Conservation (phyloP, 225 moss, liverwort and hornwort species). For the Marchantia paleacea region DNA sequence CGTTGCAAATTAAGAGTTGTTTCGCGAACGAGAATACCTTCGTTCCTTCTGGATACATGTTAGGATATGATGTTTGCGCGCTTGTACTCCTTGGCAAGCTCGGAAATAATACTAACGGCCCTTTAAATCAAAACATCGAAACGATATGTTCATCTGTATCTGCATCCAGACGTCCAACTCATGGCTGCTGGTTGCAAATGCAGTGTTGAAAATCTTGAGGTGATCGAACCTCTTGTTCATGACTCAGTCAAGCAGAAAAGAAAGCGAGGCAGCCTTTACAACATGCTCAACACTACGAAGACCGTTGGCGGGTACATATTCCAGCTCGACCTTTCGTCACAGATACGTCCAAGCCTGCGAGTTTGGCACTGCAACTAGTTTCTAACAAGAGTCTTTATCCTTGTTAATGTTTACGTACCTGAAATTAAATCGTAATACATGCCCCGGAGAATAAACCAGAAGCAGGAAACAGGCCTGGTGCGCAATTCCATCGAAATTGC, state of each 20-base stretch:
- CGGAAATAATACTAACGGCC: neutral
- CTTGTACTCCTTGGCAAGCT: neutral
- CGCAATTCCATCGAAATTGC: too few relatives aligned
- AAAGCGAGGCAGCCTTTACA: slow-evolving; percentile 70
- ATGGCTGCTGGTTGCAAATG: slow-evolving; percentile 5
- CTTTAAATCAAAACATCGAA: neutral
- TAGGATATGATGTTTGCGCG: neutral
- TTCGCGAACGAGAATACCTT: neutral
- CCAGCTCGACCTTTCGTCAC: neutral
- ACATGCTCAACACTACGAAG: slow-evolving; percentile 80
- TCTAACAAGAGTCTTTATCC: too few relatives aligned
- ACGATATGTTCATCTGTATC: neutral
- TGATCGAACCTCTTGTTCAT: slow-evolving; percentile 61
- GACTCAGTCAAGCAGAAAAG: slow-evolving; percentile 44
- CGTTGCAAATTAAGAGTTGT: neutral
- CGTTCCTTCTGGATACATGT: neutral
- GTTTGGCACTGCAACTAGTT: neutral
- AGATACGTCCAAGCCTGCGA: neutral
- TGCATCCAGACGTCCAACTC: neutral
- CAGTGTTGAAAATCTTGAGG: slow-evolving; percentile 83
- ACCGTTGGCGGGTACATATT: slow-evolving; percentile 73
- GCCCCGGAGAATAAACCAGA: too few relatives aligned
- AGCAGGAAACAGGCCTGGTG: too few relatives aligned
- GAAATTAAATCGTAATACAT: too few relatives aligned
- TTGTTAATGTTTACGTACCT: too few relatives aligned